Percentiles rank a stretch among this genome's conserved stretches.
phyloP scores from a whole-genome alignment of 1,284 basidiomycete genomes.

The Puccinia hordei region DNA sequence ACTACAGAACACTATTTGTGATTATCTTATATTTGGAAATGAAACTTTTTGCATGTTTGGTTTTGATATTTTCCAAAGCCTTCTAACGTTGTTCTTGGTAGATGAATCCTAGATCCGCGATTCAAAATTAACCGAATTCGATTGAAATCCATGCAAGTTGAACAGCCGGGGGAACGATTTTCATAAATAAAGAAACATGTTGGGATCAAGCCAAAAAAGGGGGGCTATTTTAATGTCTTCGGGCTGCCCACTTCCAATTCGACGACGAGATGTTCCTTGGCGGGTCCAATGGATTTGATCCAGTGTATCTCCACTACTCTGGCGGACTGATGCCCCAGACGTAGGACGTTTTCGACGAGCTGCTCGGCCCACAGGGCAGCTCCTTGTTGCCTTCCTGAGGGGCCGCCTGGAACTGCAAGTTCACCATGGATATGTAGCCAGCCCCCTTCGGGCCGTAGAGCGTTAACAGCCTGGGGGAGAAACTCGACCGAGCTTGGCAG shows the following conservation, averaged over 20 bases:
- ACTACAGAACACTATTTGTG: too few relatives aligned
- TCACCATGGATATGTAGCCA: slow-evolving; percentile 48
- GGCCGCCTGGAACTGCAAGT: slow-evolving; percentile 13
- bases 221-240: background rate
- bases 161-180: too few relatives aligned
- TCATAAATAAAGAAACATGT: too few relatives aligned
- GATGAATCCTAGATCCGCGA: too few relatives aligned
- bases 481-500: slow-evolving; percentile 39
- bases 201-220: too few relatives aligned
- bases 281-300: slow-evolving; percentile 38
- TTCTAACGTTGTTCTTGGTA: too few relatives aligned
- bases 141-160: too few relatives aligned
- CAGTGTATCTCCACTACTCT: slow-evolving; percentile 9
- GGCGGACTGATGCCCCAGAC: slow-evolving; percentile 6
- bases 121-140: too few relatives aligned
- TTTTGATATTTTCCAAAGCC: too few relatives aligned
- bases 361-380: background rate
- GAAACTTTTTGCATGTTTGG: too few relatives aligned
- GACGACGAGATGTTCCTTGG: slow-evolving; percentile 32
- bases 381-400: background rate
- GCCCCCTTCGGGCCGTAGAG: slow-evolving; percentile 36
- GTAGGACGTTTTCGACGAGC: background rate
- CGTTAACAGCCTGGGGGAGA: slow-evolving; percentile 30
- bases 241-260: slow-evolving; percentile 14
- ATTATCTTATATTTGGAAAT: too few relatives aligned